phyloP scores from a whole-genome alignment of 2,329 filamentous ascomycete species.

The Xylaria sp. region DNA sequence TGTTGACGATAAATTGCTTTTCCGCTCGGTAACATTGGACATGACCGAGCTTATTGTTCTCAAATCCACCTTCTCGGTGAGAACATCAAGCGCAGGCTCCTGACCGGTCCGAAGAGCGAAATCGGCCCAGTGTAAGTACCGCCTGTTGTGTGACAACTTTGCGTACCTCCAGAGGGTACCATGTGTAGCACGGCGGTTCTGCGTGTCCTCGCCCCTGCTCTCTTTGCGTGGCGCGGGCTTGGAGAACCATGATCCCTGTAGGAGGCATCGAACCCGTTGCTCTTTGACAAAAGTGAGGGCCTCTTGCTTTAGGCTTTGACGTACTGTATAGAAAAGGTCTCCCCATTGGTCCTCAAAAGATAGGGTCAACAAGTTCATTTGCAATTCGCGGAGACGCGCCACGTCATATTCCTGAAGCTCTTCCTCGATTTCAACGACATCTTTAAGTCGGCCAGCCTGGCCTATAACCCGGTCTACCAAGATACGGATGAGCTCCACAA shows the following conservation, averaged over 20 bases:
- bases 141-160: conserved; percentile 86
- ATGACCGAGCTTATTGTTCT: conserved; percentile 89
- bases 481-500: conserved; percentile 88
- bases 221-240: conserved; percentile 54
- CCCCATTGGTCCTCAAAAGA: conserved; percentile 97
- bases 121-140: conserved; percentile 88
- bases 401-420: conserved; percentile 86
- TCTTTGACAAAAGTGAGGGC: conserved; percentile 96
- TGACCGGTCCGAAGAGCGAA: conserved; percentile 70
- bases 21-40: conserved; percentile 78
- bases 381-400: conserved; percentile 76
- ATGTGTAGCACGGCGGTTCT: conserved; percentile 49
- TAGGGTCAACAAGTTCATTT: conserved; percentile 90
- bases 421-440: conserved; percentile 86
- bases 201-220: conserved; percentile 48
- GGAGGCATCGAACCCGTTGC: conserved; percentile 86
- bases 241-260: conserved; percentile 88
- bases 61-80: conserved; percentile 85
- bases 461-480: conserved; percentile 89
- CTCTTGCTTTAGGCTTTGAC: conserved; percentile 88
- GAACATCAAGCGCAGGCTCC: conserved; percentile 73
- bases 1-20: conserved; percentile 47
- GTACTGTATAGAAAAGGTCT: conserved; percentile 84
- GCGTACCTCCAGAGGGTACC: conserved; percentile 78
- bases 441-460: conserved; percentile 78